These are phyloP conservation scores for Globisporangium sylvaticum DNA, from an alignment of 352 stramenopile species.

Conservation along the genomic window DNA sequence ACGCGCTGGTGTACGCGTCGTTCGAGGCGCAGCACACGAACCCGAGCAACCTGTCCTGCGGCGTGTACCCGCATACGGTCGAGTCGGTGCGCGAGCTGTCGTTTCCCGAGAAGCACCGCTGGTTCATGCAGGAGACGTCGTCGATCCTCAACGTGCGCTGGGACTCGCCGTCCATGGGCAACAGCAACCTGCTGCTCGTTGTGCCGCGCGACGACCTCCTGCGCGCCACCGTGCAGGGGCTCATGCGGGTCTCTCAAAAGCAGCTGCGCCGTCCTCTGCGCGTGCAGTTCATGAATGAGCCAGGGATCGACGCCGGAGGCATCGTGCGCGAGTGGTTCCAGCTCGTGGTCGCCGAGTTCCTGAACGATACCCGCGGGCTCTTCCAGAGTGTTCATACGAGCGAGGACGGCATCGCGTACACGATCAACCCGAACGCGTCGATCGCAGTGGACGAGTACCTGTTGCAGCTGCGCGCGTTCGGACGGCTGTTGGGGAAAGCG, in stretches of 20 bases:
- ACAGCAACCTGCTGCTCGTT: slow-evolving; percentile 24
- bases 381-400: slow-evolving; percentile 37
- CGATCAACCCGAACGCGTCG: slow-evolving; percentile 38
- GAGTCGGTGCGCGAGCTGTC: slow-evolving; percentile 32
- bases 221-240: slow-evolving; percentile 22
- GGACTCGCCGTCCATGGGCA: slow-evolving; percentile 21
- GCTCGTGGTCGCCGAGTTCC: slow-evolving; percentile 42
- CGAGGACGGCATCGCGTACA: slow-evolving; percentile 40
- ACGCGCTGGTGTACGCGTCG: slow-evolving; percentile 30
- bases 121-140: slow-evolving; percentile 51
- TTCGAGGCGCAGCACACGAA: slow-evolving; percentile 17
- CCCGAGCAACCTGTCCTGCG: slow-evolving; percentile 12
- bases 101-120: slow-evolving; percentile 54
- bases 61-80: slow-evolving; percentile 27
- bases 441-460: slow-evolving; percentile 38
- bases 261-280: slow-evolving; percentile 39
- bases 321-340: slow-evolving; percentile 81
- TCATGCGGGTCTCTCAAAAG: slow-evolving; percentile 30
- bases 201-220: slow-evolving; percentile 38
- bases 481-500: slow-evolving; percentile 63
- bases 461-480: slow-evolving; percentile 54
- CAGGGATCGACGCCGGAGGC: slow-evolving; percentile 72
- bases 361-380: slow-evolving; percentile 41
- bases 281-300: slow-evolving; percentile 72
- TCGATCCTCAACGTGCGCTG: slow-evolving; percentile 38